Base-by-base conservation (phyloP, 495 filamentous ascomycete species). In the Xylaria longipes region DNA sequence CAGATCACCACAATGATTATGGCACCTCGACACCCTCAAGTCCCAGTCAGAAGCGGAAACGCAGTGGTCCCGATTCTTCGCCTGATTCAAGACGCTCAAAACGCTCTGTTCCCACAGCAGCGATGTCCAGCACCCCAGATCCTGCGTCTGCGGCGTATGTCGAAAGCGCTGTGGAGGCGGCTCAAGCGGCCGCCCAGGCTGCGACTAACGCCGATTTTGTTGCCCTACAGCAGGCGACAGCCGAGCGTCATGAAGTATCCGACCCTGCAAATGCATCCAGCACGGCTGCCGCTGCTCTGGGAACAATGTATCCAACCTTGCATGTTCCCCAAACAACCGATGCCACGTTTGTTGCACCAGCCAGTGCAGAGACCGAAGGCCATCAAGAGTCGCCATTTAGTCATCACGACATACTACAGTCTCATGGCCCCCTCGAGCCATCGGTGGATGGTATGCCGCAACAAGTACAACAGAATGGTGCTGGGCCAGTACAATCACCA, bases 291-390 rank as follows among this genome's bases (percentile, higher is more conserved):
- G 91, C 91, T n/a, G 88, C 91, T 35, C 83, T 89, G 37, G 90
- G 89, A 62, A 69, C 79, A 58, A 86, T 88, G 75, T 91, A 90
- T 77, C 89, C 89, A 25, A 87, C 87, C 22, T 87, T 94, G 75
- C 92, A 89, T 64, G 87, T 93, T 9, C 91, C 91, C 4, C 90
- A 90, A 75, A 81, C 89, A 5, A 94, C 91, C 1, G 90, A 93
- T 72, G 86, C 92, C 69, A 88, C 90, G 0, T 94, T 94, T 75
- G 85, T 86, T 1, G 80, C 82, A 12, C 83, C 84, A 69, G 74
- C 71, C 68, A 76, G 76, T 66, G 75, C 77, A 77, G 77, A 80
- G 41, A 71, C 75, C n/a, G 75, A 80, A 5, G 70, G 76, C 46
- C 77, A 79, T 31, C 77, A 76, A 57, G 77, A 74, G 8, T 66